Evolutionary conservation across 441 rosid genomes (phyloP), one percentile per base, ranked within the genome.

Genomic region (Gossypium lobatum): DNA sequence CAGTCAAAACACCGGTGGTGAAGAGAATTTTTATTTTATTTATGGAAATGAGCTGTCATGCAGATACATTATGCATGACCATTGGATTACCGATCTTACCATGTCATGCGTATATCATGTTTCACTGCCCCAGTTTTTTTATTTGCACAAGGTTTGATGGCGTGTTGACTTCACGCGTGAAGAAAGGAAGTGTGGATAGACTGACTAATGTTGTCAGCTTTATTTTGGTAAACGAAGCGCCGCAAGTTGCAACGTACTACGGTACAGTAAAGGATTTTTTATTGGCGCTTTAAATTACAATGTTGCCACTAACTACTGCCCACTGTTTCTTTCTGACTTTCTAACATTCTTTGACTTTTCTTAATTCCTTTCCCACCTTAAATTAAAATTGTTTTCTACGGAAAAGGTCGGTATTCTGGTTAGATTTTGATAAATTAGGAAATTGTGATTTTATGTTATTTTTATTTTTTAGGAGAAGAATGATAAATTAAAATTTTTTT

Each of bases 21-120:
- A 74, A 52, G 61, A 8, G 65, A 45, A 64, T 26, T 68, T 68
- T 23, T 64, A 4, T 3, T 20, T 7, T 21, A 23, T 58, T 21
- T 58, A 57, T 34, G 9, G 17, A 54, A 53, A 57, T 68, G 54
- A 77, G 66, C 70, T 69, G 71, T 46, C 82, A 78, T 67, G 64
- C 52, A 73, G n/a, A 23, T 2, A 55, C 83, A 81, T 66, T 73
- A 71, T 80, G 83, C 81, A 88, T 88, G 88, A 83, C 79, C 80
- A 79, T 80, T 64, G 74, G 54, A 9, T 79, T 80, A 68, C 73
- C 62, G 1, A 71, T 66, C 45, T 17, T 23, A 26, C 17, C 64
- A 42, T 79, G 14, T 58, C 88, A 83, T 82, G 81, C 83, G 48
- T 72, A 70, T 64, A 67, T 64, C 81, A 76, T 83, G 77, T 73